Evolutionary conservation across 2,329 filamentous ascomycete species (phyloP), one percentile per base, ranked within the genome.

Genomic region (Curvularia hawaiiensis): DNA sequence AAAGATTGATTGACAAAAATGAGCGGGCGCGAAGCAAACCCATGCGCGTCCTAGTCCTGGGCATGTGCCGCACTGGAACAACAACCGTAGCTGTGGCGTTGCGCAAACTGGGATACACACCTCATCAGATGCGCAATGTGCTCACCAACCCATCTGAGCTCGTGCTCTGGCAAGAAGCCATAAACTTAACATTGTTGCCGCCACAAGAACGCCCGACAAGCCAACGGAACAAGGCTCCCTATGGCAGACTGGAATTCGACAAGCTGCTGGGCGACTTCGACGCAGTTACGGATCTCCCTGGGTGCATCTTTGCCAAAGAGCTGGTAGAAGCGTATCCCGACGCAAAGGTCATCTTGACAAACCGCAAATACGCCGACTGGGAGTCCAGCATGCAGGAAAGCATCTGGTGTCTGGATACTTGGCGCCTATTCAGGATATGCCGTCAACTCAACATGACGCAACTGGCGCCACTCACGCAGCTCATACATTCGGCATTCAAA

Each of bases 41-140:
- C 33, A 91, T 91, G 88, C 85, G 85, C 72, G 85, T 91, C 46
- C 84, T 91, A 33, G 84, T 88, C 46, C 82, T 92, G 0, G 89
- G 88, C 45, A 81, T 90, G 18, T 87, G 87, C 54, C 83, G 88
- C 61, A 91, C 88, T 9, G 88, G 88, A 69, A 91, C 89, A 67
- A 84, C 87, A 33, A 90, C 70, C 18, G 60, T 73, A 16, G 50
- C 54, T 26, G 41, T 47, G 33, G 71, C 70, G 0, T 63, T 74
- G 3, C 64, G 86, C 85, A 80, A 71, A 82, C 79, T 72, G 3
- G 69, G 67, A 35, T 73, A 70, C 59, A 69, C 61, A 5, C 58
- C 67, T 0, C 64, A 70, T 54, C 61, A 67, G 3, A 70, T 71
- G 67, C 66, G 62, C 50, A 51, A 59, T 18, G 50, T 71, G 14